phyloP scores from a whole-genome alignment of 2,329 filamentous ascomycete genomes.

The Penicillium fuscoglaucum region DNA sequence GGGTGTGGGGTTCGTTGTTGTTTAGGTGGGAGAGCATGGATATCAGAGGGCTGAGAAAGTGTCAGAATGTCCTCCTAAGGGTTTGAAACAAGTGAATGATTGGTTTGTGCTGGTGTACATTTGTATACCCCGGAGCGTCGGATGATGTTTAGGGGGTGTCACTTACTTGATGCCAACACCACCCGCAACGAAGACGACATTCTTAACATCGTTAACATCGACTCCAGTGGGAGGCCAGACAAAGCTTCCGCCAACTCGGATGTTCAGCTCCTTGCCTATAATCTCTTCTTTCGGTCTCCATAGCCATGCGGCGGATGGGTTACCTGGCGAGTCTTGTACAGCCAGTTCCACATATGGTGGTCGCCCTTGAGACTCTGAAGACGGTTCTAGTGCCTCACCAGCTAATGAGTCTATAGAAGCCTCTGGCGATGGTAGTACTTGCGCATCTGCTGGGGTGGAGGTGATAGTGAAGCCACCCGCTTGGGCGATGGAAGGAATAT shows the following conservation, averaged over 20 bases:
- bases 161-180: slow-evolving; percentile 77
- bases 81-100: neutral
- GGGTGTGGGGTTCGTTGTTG: slow-evolving; percentile 42
- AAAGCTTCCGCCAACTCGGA: slow-evolving; percentile 80
- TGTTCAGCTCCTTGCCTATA: slow-evolving; percentile 57
- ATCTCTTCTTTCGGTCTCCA: slow-evolving; percentile 63
- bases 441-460: slow-evolving; percentile 64
- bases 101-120: neutral
- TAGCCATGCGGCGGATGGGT: slow-evolving; percentile 74
- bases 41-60: slow-evolving; percentile 61
- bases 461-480: slow-evolving; percentile 89
- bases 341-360: slow-evolving; percentile 71
- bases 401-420: slow-evolving; percentile 17
- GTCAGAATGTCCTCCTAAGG: neutral
- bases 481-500: slow-evolving; percentile 66
- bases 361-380: slow-evolving; percentile 28
- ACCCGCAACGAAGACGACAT: slow-evolving; percentile 73
- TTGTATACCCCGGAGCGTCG: neutral
- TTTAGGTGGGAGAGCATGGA: slow-evolving; percentile 67
- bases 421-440: slow-evolving; percentile 32
- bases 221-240: slow-evolving; percentile 64
- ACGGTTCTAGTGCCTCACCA: slow-evolving; percentile 23
- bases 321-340: slow-evolving; percentile 68
- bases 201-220: slow-evolving; percentile 50
- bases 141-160: neutral